Percentiles rank a stretch among this genome's conserved stretches.
phyloP scores from a whole-genome alignment of 345 rosid genomes.

The Boechera retrofracta region DNA sequence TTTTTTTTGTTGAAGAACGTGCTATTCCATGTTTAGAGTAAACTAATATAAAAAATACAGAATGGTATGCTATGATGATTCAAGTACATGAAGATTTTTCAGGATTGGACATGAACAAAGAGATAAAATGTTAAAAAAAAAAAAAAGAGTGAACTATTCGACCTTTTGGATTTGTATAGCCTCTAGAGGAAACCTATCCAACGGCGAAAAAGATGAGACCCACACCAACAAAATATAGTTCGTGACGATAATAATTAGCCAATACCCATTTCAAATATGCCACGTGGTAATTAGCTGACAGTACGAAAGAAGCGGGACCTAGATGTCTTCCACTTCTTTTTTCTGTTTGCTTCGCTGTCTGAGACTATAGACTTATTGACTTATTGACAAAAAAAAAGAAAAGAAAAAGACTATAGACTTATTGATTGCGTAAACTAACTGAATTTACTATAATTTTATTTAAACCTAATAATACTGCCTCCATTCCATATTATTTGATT shows the following conservation, averaged over 20 bases:
- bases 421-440: not conserved
- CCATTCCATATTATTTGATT: no score
- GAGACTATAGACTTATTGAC: conserved; percentile 3
- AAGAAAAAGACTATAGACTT: not conserved
- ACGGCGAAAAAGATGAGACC: conserved; percentile 28
- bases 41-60: no score
- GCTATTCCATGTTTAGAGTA: not conserved
- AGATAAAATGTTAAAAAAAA: not conserved
- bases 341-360: conserved; percentile 32
- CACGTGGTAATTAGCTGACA: conserved; percentile 10
- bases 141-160: not conserved
- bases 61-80: not conserved
- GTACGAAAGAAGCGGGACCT: conserved; percentile 21
- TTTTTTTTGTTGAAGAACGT: no score
- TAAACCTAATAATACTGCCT: not conserved
- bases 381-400: no score
- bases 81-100: not conserved
- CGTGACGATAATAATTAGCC: conserved; percentile 21
- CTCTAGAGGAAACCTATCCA: conserved; percentile 14
- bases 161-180: conserved; percentile 1
- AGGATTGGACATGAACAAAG: not conserved
- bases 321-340: conserved; percentile 7
- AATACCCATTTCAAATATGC: not conserved
- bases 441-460: not conserved
- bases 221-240: conserved; percentile 11